These are phyloP conservation scores for Talaromyces wortmannii DNA, from an alignment of 495 filamentous ascomycete genomes.

Conservation along the genomic window DNA sequence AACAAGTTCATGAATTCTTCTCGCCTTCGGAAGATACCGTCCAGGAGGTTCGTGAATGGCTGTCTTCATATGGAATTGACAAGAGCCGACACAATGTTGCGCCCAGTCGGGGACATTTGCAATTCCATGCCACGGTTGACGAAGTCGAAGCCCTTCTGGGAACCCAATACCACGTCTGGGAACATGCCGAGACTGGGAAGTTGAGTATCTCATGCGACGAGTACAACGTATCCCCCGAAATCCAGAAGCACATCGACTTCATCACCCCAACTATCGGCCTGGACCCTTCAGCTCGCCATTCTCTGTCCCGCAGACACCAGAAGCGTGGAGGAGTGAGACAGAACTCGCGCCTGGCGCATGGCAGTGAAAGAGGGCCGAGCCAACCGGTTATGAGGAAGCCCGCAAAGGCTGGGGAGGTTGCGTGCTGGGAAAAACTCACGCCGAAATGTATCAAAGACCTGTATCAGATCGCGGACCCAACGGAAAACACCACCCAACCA, in stretches of 20 bases:
- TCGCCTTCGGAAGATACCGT: slow-evolving; percentile 17
- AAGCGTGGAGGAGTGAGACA: background rate
- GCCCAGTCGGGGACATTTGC: slow-evolving; percentile 22
- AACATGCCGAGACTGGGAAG: slow-evolving; percentile 21
- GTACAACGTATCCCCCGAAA: slow-evolving; percentile 35
- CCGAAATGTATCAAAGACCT: slow-evolving; percentile 38
- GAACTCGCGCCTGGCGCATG: background rate
- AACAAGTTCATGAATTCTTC: slow-evolving; percentile 24
- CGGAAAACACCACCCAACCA: slow-evolving; percentile 27
- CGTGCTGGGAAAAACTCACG: slow-evolving; percentile 30
- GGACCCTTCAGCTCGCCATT: slow-evolving; percentile 2
- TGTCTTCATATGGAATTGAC: slow-evolving; percentile 24
- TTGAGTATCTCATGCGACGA: slow-evolving; percentile 24
- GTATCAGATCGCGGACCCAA: slow-evolving; percentile 32
- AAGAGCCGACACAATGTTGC: slow-evolving; percentile 17
- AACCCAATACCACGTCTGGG: slow-evolving; percentile 41
- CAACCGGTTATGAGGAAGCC: background rate
- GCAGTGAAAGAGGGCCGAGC: background rate
- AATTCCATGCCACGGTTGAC: slow-evolving; percentile 29
- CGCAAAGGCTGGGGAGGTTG: background rate
- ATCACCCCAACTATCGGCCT: slow-evolving; percentile 33
- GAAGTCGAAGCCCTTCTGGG: slow-evolving; percentile 38
- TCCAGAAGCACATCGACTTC: slow-evolving; percentile 40
- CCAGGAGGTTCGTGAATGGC: slow-evolving; percentile 27
- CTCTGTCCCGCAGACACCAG: background rate